These are phyloP conservation scores for Rhodamnia argentea DNA, from an alignment of 345 rosid species.

Conservation along the genomic window DNA sequence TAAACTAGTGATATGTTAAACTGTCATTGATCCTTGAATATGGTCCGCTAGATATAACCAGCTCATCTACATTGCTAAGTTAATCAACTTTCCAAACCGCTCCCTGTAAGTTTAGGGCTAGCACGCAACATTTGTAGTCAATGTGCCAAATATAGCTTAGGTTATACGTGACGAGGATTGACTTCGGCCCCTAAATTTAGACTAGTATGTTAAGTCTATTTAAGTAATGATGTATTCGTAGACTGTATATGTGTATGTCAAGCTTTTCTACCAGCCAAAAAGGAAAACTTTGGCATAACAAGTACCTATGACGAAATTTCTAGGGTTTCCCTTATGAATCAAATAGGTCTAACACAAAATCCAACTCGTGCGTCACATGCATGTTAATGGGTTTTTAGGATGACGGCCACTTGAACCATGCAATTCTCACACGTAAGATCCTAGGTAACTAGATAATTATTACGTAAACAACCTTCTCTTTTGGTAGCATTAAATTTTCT, in stretches of 20 bases:
- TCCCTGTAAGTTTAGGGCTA: background rate
- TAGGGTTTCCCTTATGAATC: background rate
- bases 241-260: background rate
- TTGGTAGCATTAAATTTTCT: too few relatives aligned
- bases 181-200: background rate
- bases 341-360: background rate
- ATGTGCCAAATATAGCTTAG: background rate
- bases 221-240: background rate
- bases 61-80: background rate
- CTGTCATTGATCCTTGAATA: background rate
- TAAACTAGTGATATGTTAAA: background rate
- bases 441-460: background rate
- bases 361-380: background rate
- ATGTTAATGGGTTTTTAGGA: background rate
- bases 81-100: background rate
- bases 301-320: background rate
- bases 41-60: background rate
- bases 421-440: background rate
- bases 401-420: background rate
- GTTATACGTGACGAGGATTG: background rate
- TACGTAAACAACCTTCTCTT: background rate
- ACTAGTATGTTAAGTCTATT: background rate
- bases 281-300: background rate
- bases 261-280: background rate
- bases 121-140: background rate